A percentile compares a stretch with the other conserved stretches of the same genome.
phyloP scores from a whole-genome alignment of 1,284 basidiomycete species.

The Ustilago sp. region DNA sequence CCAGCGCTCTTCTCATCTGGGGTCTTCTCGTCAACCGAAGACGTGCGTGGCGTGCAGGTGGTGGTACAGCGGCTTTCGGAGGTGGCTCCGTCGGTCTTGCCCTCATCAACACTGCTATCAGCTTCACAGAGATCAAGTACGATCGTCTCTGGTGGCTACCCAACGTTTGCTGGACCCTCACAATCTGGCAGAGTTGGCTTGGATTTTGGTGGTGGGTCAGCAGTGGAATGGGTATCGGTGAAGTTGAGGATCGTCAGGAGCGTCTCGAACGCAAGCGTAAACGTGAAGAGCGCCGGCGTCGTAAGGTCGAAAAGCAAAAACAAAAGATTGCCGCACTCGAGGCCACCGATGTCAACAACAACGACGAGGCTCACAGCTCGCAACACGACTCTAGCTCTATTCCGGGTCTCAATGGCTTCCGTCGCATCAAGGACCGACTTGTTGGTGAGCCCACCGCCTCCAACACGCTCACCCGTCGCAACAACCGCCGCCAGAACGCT shows the following conservation, averaged over 20 bases:
- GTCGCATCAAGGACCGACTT: conserved; percentile 46
- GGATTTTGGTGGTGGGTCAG: conserved; percentile 70
- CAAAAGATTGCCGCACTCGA: conserved; percentile 39
- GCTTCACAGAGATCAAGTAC: conserved; percentile 66
- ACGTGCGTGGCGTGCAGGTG: conserved; percentile 89
- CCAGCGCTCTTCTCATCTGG: conserved; percentile 89
- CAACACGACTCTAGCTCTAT: conserved; percentile 51
- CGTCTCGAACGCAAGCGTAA: conserved; percentile 52
- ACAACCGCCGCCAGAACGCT: conserved; percentile 24
- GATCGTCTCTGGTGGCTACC: conserved; percentile 68
- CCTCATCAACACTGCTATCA: conserved; percentile 64
- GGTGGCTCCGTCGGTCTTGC: conserved; percentile 69
- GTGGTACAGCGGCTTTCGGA: conserved; percentile 94
- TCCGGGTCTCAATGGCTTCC: conserved; percentile 47
- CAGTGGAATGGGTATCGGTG: conserved; percentile 69
- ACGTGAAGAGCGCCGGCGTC: conserved; percentile 50
- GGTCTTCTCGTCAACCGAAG: conserved; percentile 88
- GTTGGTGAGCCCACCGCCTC: conserved; percentile 31
- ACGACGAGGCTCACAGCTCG: conserved; percentile 42
- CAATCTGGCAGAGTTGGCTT: conserved; percentile 69
- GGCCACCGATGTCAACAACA: conserved; percentile 19
- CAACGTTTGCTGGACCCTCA: conserved; percentile 65
- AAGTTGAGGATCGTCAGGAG: conserved; percentile 67
- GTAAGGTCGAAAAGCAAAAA: conserved; percentile 52
- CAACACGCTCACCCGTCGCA: conserved; percentile 37